Base-by-base conservation (phyloP, 2,329 filamentous ascomycete genomes). In the Ceratocystis eucalypticola region DNA sequence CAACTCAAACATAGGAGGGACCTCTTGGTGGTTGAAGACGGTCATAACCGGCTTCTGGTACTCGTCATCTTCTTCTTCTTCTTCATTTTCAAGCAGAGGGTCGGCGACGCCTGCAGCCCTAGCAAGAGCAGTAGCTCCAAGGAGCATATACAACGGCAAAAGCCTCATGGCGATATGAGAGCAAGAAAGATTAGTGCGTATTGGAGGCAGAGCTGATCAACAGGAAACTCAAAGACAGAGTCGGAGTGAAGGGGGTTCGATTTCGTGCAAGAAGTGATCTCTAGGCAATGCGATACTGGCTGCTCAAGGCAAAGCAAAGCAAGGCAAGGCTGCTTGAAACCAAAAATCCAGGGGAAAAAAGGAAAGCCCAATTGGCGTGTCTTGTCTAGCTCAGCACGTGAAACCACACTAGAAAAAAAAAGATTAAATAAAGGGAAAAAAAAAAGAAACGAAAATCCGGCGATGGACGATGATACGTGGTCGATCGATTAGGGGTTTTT, bases 1-100 rank as follows among this genome's bases (percentile, higher is more conserved):
- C 69, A 91, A 73, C 71, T 87, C 82, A 55, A 81, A 75, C 72
- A 88, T 76, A 3, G 86, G 83, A 45, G 88, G 87, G 46, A 91
- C 87, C 48, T 78, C 78, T 71, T 86, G 79, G 69, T 79, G 82
- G 72, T 90, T 87, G 77, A 90, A 90, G 50, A 77, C 77, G 37
- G 86, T 88, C 41, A 71, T 72, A 62, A 73, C 72, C 44, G 71
- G 72, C 48, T 48, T 55, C 46, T 67, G 61, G 30, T 63, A 59
- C 41, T 65, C 37, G 37, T 41, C 37, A 41, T 41, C 65, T 53
- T 62, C 65, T 6, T 68, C 64, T 66, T 76, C 75, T 8, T 77
- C 74, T 46, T 76, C 77, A 8, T 74, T 75, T 33, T 75, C 73
- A 46, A 77, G 76, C 61, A 65, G 28, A 28, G 63, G 44, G 10